Conservation (phyloP, 495 filamentous ascomycete species). For the Penicillium arizonense region DNA sequence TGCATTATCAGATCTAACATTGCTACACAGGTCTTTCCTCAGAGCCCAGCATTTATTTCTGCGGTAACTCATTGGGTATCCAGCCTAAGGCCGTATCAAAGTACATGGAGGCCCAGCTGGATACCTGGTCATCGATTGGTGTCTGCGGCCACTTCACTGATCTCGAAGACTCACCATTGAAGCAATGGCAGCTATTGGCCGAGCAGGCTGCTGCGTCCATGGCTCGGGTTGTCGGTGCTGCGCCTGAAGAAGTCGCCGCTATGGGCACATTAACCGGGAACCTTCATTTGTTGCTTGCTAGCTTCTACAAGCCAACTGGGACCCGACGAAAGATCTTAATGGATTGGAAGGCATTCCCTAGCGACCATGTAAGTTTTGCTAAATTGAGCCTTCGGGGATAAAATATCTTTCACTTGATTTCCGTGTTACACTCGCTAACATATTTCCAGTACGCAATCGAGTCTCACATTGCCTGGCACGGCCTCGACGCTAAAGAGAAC, state of each 20-base stretch:
- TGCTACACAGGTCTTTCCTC: slow-evolving; percentile 33
- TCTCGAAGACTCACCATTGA: slow-evolving; percentile 69
- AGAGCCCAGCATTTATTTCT: slow-evolving; percentile 73
- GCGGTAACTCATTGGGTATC: slow-evolving; percentile 91
- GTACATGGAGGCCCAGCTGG: slow-evolving; percentile 75
- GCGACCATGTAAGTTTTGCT: slow-evolving; percentile 66
- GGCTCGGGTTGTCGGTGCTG: slow-evolving; percentile 79
- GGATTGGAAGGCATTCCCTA: slow-evolving; percentile 93
- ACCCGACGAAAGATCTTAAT: slow-evolving; percentile 83
- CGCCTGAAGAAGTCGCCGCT: slow-evolving; percentile 74
- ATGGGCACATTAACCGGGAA: slow-evolving; percentile 95
- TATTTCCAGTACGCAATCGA: slow-evolving; percentile 77
- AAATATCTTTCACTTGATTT: background rate
- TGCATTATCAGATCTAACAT: slow-evolving; percentile 10
- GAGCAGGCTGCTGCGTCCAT: slow-evolving; percentile 69
- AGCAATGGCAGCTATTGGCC: slow-evolving; percentile 76
- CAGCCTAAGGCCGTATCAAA: slow-evolving; percentile 74
- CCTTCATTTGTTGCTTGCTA: slow-evolving; percentile 82
- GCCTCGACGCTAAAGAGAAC: slow-evolving; percentile 60
- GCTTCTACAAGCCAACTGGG: slow-evolving; percentile 81
- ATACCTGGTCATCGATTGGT: slow-evolving; percentile 86
- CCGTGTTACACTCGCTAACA: background rate
- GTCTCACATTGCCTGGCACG: slow-evolving; percentile 81
- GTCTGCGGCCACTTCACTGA: slow-evolving; percentile 89
- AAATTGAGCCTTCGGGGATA: background rate